A percentile compares a stretch with the other conserved stretches of the same genome.
Conservation (phyloP, 2,329 filamentous ascomycete genomes). For the Lasiodiplodia theobromae region DNA sequence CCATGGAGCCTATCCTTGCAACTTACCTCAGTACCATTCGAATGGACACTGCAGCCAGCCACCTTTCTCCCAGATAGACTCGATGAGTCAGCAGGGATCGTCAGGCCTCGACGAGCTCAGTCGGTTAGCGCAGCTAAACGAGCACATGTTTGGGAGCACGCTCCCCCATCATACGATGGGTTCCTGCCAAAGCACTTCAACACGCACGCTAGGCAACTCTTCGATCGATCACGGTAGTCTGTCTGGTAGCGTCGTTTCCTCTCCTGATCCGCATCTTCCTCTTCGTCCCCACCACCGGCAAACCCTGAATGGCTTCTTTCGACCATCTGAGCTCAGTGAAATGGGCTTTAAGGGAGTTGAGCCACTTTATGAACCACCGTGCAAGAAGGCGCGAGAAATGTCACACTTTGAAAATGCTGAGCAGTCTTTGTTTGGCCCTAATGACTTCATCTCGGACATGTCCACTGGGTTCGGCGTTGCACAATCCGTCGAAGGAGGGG, state of each 20-base stretch:
- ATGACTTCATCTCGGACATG: background rate
- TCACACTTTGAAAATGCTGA: background rate
- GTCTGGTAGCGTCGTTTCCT: constrained; percentile 15
- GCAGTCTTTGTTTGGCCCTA: background rate
- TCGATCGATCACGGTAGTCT: constrained; percentile 14
- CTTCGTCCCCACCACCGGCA: constrained; percentile 12
- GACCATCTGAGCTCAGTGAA: background rate
- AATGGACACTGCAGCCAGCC: constrained; percentile 9
- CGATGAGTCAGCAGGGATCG: constrained; percentile 17
- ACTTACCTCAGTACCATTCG: constrained; percentile 15
- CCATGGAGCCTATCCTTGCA: constrained; percentile 3
- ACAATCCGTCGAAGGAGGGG: constrained; percentile 2
- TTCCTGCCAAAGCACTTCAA: constrained; percentile 14
- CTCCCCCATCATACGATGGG: constrained; percentile 3
- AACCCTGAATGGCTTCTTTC: constrained; percentile 1
- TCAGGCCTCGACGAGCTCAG: constrained; percentile 26
- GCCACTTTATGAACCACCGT: background rate
- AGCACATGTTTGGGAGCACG: constrained; percentile 7
- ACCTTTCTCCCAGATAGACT: constrained; percentile 1
- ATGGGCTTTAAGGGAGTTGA: constrained; percentile 5
- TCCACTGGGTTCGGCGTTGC: constrained; percentile 5
- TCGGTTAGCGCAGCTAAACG: constrained; percentile 15
- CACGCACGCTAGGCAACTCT: constrained; percentile 3
- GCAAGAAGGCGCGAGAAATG: background rate
- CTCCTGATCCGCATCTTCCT: constrained; percentile 20